phyloP scores from a whole-genome alignment of 441 rosid species.

The Flueggea neowawraea region DNA sequence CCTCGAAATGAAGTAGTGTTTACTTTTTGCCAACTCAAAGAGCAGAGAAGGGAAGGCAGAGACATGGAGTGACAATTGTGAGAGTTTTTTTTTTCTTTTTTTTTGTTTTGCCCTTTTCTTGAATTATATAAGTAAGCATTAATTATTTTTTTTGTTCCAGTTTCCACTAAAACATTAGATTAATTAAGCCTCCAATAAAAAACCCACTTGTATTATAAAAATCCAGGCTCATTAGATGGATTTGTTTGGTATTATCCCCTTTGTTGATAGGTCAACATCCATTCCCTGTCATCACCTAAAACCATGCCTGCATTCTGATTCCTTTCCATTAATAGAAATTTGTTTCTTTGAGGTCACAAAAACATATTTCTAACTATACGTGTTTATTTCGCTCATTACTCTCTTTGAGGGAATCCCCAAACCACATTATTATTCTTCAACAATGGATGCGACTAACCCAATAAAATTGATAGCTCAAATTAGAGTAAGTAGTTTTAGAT shows the following conservation, averaged over 20 bases:
- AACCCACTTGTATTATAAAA: constrained; percentile 33
- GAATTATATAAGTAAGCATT: no score
- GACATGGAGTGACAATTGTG: not conserved
- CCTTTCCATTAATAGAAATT: constrained; percentile 35
- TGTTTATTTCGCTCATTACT: no score
- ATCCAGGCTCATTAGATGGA: constrained; percentile 35
- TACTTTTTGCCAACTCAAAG: constrained; percentile 24
- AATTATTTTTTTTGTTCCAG: constrained; percentile 10
- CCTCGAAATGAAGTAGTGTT: constrained; percentile 10
- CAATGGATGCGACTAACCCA: no score
- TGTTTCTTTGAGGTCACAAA: no score
- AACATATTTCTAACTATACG: no score
- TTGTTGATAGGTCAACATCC: constrained; percentile 98
- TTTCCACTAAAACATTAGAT: constrained; percentile 39
- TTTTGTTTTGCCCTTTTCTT: not conserved
- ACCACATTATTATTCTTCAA: no score
- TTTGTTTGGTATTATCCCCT: constrained; percentile 84
- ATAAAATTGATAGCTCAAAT: no score
- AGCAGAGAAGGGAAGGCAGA: not conserved
- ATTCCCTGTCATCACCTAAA: constrained; percentile 89
- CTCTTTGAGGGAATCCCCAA: no score
- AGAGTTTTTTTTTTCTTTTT: not conserved
- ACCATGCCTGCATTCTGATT: constrained; percentile 79
- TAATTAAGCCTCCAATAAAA: constrained; percentile 22
- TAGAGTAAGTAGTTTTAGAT: constrained; percentile 14